Evolutionary conservation across 148 eudicot genomes (phyloP).

Genomic region (Mesembryanthemum crystallinum): DNA sequence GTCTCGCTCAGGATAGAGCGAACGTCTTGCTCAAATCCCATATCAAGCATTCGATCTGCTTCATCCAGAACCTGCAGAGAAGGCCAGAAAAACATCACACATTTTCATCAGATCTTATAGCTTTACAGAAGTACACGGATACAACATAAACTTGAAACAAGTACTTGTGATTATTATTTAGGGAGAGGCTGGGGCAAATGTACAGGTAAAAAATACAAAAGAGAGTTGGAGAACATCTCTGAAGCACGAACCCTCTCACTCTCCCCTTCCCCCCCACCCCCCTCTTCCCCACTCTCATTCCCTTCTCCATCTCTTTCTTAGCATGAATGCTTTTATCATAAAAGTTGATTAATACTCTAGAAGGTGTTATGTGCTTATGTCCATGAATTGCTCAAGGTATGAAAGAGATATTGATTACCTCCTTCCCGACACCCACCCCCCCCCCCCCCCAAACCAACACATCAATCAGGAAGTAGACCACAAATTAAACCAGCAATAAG

Average conservation of each 20-base stretch:
- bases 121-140: not conserved
- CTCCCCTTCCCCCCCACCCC: too few relatives aligned
- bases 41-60: conserved; percentile 99
- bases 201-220: not conserved
- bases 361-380: too few relatives aligned
- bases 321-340: too few relatives aligned
- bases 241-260: not conserved
- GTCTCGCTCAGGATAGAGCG: conserved; percentile 84
- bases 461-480: not conserved
- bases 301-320: too few relatives aligned
- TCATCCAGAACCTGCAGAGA: conserved; percentile 78
- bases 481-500: not conserved
- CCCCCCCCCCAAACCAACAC: not conserved
- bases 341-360: too few relatives aligned
- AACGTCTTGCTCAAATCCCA: conserved; percentile 99
- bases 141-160: not conserved
- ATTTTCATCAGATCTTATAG: not conserved
- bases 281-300: too few relatives aligned
- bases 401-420: not conserved
- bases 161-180: not conserved
- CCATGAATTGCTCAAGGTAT: not conserved
- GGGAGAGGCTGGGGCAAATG: not conserved
- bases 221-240: too few relatives aligned
- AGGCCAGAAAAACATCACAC: not conserved
- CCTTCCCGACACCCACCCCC: too few relatives aligned